Evolutionary conservation across 2,329 filamentous ascomycete species (phyloP).

Genomic region (Curvularia verruculosa): DNA sequence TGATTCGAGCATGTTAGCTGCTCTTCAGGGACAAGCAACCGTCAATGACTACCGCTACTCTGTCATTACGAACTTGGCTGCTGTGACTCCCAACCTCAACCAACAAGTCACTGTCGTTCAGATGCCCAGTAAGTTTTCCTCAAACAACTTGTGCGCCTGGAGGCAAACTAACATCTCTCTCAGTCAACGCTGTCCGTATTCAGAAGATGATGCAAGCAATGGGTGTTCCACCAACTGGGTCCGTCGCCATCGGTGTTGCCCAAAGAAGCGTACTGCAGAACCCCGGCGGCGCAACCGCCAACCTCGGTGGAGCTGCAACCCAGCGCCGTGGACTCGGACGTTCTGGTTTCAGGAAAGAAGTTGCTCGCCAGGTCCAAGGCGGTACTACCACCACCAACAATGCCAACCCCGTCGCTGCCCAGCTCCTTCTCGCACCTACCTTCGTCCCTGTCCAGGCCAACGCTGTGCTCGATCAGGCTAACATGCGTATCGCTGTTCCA

Average conservation of each 20-base stretch:
- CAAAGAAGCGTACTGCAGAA: conserved; percentile 46
- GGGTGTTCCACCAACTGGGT: conserved; percentile 39
- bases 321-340: conserved; percentile 31
- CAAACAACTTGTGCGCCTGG: not conserved
- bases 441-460: conserved; percentile 46
- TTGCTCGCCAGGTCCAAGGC: conserved; percentile 32
- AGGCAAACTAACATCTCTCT: conserved; percentile 16
- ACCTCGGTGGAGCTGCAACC: conserved; percentile 33
- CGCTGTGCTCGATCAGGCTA: conserved; percentile 43
- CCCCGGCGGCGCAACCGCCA: conserved; percentile 44
- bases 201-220: conserved; percentile 46
- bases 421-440: conserved; percentile 45
- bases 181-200: conserved; percentile 45
- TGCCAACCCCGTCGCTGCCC: conserved; percentile 40
- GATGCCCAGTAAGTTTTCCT: conserved; percentile 40
- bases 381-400: conserved; percentile 38
- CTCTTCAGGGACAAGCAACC: conserved; percentile 35
- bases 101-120: conserved; percentile 47
- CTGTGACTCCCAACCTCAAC: conserved; percentile 43
- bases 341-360: conserved; percentile 30
- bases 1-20: conserved; percentile 42
- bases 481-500: conserved; percentile 47
- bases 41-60: conserved; percentile 48
- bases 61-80: conserved; percentile 43
- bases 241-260: conserved; percentile 45